Base-by-base conservation (phyloP, 257 asterid species). In the Solanum pimpinellifolium region DNA sequence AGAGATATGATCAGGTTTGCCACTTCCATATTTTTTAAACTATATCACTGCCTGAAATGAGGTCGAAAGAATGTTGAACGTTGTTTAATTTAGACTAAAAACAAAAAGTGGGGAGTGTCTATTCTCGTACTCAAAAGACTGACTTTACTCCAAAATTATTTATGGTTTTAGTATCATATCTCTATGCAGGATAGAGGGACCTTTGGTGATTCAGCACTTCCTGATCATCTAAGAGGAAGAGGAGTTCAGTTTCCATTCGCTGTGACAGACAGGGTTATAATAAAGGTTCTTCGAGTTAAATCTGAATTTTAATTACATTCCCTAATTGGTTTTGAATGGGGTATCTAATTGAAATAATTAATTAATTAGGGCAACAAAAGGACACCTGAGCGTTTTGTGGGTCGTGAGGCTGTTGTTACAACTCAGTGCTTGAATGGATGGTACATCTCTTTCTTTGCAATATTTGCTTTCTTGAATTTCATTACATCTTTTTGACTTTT, bases 391-490 rank as follows among this genome's bases (percentile, higher is more conserved):
- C 99, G 97, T 86, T 97, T 97, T 90, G 98, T 95, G 56, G 99
- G 99, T 73, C 95, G 99, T 60, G 99, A 95, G 90, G 99, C 99
- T 75, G 91, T 96, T 86, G 98, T 97, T 31, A 96, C 98, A 84
- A 91, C 94, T 44, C 98, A 95, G 87, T 97, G 99, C 93, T 91
- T 95, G 93, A 97, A 95, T 90, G 99, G 99, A 90, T 97, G 99
- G 99, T 96, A 92, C 62, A 35, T 44, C 80, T 33, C 86, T 86
- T 74, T 69, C 44, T 46, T 62, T 31, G 7, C 11, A 31, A 18
- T 33, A 29, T 49, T 81, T 81, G 20, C 46, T 29, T 31, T 81
- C 65, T 29, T 33, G 42, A 10, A 49, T 81, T 81, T 81, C 69
- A 29, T 49, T 18, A 9, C 84, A 49, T 80, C 85, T 81, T 29